phyloP scores from a whole-genome alignment of 441 rosid species.

The Gossypium trilobum region DNA sequence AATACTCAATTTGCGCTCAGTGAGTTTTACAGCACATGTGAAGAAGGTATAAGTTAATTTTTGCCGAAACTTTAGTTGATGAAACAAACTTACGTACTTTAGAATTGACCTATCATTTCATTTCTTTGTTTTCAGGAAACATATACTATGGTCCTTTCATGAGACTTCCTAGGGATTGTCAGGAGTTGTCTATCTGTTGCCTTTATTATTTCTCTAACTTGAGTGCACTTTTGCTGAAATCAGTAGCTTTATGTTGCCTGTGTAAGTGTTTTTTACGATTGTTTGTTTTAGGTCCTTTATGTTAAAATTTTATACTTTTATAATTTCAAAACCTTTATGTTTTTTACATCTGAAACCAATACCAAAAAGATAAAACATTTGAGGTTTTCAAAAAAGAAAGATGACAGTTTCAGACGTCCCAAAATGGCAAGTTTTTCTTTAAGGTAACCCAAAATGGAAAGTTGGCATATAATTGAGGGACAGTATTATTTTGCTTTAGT shows the following conservation, averaged over 20 bases:
- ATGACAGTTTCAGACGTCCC: background rate
- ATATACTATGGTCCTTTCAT: conserved; percentile 56
- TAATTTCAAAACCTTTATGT: background rate
- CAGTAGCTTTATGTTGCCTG: conserved; percentile 61
- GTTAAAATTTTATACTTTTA: background rate
- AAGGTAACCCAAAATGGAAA: background rate
- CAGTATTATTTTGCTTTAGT: background rate
- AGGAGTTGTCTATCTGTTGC: conserved; percentile 59
- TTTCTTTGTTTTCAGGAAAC: conserved; percentile 37
- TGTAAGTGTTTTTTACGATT: conserved; percentile 32
- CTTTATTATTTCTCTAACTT: conserved; percentile 62
- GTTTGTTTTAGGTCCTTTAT: background rate
- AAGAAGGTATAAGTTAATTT: conserved; percentile 38
- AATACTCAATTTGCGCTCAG: conserved; percentile 35
- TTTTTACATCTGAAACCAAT: background rate
- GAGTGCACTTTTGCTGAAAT: conserved; percentile 42
- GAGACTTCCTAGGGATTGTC: conserved; percentile 54
- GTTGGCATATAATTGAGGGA: background rate
- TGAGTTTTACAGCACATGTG: conserved; percentile 46
- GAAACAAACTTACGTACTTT: conserved; percentile 15
- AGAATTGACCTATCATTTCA: conserved; percentile 8
- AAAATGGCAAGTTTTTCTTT: background rate
- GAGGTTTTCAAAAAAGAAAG: background rate
- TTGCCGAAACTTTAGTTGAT: conserved; percentile 9
- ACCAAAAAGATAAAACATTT: background rate